phyloP scores from a whole-genome alignment of 805 yeast species.

The Wickerhamomyces pijperi region DNA sequence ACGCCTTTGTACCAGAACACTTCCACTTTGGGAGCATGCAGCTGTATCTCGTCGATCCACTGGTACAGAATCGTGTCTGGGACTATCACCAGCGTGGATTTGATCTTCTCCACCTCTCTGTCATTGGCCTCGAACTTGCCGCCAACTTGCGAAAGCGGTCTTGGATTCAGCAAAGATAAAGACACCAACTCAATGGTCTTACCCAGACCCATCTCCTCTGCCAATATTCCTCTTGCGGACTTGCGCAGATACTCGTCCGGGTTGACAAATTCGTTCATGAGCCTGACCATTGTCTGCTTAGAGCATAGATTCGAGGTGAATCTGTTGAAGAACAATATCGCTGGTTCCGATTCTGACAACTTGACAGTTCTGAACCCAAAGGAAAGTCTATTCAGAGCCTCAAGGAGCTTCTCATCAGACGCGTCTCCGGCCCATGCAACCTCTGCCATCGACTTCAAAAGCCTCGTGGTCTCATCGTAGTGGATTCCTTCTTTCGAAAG shows the following conservation, averaged over 20 bases:
- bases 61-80: constrained; percentile 79
- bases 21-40: constrained; percentile 49
- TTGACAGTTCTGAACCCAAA: constrained; percentile 41
- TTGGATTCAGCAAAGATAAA: constrained; percentile 46
- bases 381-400: constrained; percentile 28
- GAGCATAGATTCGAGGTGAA: constrained; percentile 38
- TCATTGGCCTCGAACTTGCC: neutral
- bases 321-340: constrained; percentile 33
- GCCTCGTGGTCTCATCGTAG: constrained; percentile 20
- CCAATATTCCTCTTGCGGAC: constrained; percentile 43
- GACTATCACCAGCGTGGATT: constrained; percentile 73
- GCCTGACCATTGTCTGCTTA: constrained; percentile 19
- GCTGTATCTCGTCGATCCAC: constrained; percentile 68
- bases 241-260: neutral
- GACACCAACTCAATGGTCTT: constrained; percentile 82
- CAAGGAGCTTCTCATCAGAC: constrained; percentile 18
- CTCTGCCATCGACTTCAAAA: constrained; percentile 16
- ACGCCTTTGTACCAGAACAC: constrained; percentile 59
- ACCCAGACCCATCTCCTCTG: constrained; percentile 97
- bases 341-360: neutral
- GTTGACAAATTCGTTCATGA: constrained; percentile 16
- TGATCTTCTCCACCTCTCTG: constrained; percentile 29
- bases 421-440: constrained; percentile 13
- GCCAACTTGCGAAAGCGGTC: constrained; percentile 23
- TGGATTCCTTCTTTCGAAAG: constrained; percentile 35